phyloP scores from a whole-genome alignment of 208 protist species.

The Acanthamoeba quina region DNA sequence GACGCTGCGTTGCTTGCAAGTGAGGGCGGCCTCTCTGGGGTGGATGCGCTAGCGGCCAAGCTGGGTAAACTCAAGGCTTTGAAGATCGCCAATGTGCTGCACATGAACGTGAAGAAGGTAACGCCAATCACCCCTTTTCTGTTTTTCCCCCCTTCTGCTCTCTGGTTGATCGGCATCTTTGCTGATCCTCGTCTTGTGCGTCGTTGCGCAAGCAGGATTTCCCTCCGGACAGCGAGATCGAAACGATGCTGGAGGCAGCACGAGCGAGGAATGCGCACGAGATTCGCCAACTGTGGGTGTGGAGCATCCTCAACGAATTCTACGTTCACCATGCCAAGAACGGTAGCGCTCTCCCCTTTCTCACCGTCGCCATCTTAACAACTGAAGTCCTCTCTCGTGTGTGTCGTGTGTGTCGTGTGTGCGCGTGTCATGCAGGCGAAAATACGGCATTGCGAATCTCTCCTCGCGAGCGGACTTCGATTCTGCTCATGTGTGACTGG shows the following conservation, averaged over 20 bases:
- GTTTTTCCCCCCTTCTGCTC: background rate
- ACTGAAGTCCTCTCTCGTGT: background rate
- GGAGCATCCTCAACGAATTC: conserved; percentile 56
- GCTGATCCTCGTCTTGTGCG: background rate
- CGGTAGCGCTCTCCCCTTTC: background rate
- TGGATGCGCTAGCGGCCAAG: conserved; percentile 15
- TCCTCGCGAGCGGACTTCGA: conserved; percentile 26
- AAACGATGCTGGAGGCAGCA: background rate
- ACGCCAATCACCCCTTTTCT: background rate
- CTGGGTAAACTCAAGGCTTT: conserved; percentile 15
- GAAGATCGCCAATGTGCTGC: conserved; percentile 38
- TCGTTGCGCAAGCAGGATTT: background rate
- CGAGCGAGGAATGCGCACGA: conserved; percentile 2
- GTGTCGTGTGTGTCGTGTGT: no score
- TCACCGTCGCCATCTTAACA: background rate
- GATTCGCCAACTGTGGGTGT: conserved; percentile 42
- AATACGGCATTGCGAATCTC: background rate
- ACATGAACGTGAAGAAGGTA: conserved; percentile 52
- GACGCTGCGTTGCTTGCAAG: background rate
- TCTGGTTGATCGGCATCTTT: background rate
- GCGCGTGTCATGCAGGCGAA: background rate
- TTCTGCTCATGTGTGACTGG: conserved; percentile 51
- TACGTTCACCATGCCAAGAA: background rate
- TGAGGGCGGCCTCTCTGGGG: background rate
- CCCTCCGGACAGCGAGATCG: background rate